Conservation (phyloP, 202 grass and related monocot species). For the Sporobolus alterniflorus region DNA sequence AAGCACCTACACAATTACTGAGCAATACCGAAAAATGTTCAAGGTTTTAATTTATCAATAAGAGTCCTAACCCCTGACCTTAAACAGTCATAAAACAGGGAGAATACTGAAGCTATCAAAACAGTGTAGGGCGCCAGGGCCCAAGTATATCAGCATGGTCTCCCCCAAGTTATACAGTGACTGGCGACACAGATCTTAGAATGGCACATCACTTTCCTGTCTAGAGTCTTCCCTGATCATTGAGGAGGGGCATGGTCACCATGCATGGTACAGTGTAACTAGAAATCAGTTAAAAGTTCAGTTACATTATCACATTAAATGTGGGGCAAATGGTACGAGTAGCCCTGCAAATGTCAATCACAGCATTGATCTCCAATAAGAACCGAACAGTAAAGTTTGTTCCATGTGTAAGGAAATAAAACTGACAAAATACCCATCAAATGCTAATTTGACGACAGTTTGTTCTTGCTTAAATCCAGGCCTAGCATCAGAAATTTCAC, state of each 20-base stretch:
- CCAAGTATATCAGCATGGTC: neutral
- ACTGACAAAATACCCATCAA: slow-evolving; percentile 8
- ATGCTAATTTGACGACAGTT: neutral
- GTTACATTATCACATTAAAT: slow-evolving; percentile 10
- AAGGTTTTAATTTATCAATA: neutral
- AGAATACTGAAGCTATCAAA: neutral
- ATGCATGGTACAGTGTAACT: neutral
- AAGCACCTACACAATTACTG: neutral
- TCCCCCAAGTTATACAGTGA: slow-evolving; percentile 1
- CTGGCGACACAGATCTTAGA: slow-evolving; percentile 6
- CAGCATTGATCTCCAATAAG: neutral
- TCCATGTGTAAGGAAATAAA: neutral
- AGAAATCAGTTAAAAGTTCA: slow-evolving; percentile 19
- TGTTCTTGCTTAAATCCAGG: slow-evolving; percentile 8
- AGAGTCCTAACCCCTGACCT: neutral
- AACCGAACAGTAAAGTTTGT: neutral
- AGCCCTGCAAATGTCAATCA: neutral
- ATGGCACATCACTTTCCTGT: neutral
- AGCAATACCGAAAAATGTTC: neutral
- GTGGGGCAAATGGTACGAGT: neutral
- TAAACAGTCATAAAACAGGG: neutral
- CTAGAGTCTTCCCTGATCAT: slow-evolving; percentile 1
- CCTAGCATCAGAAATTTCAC: neutral
- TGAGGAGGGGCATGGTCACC: neutral
- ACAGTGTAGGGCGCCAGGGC: neutral